A percentile compares a stretch with the other conserved stretches of the same genome.
Evolutionary conservation across 768 basidiomycete species (phyloP).

Genomic region (Daedalea quercina): DNA sequence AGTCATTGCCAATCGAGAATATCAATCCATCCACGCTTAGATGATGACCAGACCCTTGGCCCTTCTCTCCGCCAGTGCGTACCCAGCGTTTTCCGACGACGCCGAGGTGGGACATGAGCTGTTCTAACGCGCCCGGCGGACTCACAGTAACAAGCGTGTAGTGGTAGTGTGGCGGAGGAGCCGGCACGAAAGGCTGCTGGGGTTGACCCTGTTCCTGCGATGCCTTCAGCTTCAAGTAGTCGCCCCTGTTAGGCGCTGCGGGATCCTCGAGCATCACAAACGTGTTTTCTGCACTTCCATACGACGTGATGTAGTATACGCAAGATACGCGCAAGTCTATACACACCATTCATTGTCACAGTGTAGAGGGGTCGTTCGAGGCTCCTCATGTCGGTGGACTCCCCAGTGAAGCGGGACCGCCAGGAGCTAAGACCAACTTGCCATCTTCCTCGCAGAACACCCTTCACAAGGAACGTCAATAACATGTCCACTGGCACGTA

Average conservation of each 20-base stretch:
- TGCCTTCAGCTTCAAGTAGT: slow-evolving; percentile 3
- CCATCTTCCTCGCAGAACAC: slow-evolving; percentile 58
- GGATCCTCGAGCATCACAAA: slow-evolving; percentile 79
- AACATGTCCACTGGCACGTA: background rate
- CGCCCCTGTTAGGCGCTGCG: slow-evolving; percentile 41
- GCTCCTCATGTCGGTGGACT: slow-evolving; percentile 42
- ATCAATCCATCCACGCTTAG: slow-evolving; percentile 67
- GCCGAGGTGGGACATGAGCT: slow-evolving; percentile 64
- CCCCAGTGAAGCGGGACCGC: slow-evolving; percentile 56
- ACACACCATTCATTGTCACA: slow-evolving; percentile 58
- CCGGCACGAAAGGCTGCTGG: slow-evolving; percentile 12
- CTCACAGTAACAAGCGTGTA: slow-evolving; percentile 71
- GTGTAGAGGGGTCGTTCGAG: slow-evolving; percentile 68
- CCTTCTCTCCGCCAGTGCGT: slow-evolving; percentile 30
- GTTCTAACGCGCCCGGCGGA: slow-evolving; percentile 71
- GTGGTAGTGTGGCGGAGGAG: slow-evolving; percentile 50
- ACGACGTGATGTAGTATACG: background rate
- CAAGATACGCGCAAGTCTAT: background rate
- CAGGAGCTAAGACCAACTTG: slow-evolving; percentile 64
- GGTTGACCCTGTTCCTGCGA: slow-evolving; percentile 2
- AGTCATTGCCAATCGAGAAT: slow-evolving; percentile 75
- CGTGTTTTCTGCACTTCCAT: slow-evolving; percentile 41
- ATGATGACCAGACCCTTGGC: slow-evolving; percentile 51
- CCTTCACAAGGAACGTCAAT: slow-evolving; percentile 32
- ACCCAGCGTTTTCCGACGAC: slow-evolving; percentile 53